A percentile compares a stretch with the other conserved stretches of the same genome.
phyloP scores from a whole-genome alignment of 176 grass and related monocot genomes.

The Elaeis guineensis region DNA sequence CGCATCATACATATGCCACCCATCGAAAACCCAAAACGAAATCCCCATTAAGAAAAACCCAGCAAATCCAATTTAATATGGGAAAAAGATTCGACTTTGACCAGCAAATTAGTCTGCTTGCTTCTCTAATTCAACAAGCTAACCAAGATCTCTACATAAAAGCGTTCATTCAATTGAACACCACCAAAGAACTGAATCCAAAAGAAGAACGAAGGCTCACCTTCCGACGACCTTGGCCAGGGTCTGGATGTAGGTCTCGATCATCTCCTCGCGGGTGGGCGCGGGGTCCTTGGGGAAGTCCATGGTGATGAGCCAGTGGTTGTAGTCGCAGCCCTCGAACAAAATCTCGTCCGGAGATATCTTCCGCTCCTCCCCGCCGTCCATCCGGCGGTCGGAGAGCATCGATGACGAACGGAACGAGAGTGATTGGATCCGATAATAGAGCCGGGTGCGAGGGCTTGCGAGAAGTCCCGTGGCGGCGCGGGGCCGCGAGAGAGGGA shows the following conservation, averaged over 20 bases:
- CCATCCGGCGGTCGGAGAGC: slow-evolving; percentile 25
- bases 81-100: too few relatives aligned
- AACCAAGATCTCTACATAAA: too few relatives aligned
- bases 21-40: too few relatives aligned
- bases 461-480: background rate
- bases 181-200: too few relatives aligned
- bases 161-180: too few relatives aligned
- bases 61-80: too few relatives aligned
- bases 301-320: slow-evolving; percentile 98
- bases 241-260: slow-evolving; percentile 88
- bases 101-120: too few relatives aligned
- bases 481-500: background rate
- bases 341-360: slow-evolving; percentile 73
- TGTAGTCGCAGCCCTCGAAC: slow-evolving; percentile 95
- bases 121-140: too few relatives aligned
- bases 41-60: too few relatives aligned
- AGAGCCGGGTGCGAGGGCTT: background rate
- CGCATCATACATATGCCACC: too few relatives aligned
- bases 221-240: slow-evolving; percentile 89
- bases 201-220: slow-evolving; percentile 16
- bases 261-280: slow-evolving; percentile 75
- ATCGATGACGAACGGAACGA: slow-evolving; percentile 50
- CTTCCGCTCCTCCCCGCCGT: slow-evolving; percentile 26
- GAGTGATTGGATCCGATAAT: slow-evolving; percentile 4
- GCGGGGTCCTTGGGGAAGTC: slow-evolving; percentile 81